Conservation (phyloP, 1,139 yeast genomes). For the Nadsonia starkeyi-henricii region DNA sequence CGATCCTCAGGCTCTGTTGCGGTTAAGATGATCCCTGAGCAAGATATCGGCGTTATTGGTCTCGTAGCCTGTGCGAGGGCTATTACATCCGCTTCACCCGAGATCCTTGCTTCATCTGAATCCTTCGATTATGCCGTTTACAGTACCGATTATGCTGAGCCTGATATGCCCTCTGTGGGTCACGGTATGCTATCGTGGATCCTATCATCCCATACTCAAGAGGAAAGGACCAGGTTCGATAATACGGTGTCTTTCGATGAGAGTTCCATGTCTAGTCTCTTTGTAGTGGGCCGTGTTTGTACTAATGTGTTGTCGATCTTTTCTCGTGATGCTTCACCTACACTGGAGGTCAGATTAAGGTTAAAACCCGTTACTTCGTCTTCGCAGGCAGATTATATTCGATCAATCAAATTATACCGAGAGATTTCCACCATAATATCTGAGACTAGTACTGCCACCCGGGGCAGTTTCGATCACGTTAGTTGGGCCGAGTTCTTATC, state of each 20-base stretch:
- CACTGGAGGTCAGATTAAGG: conserved; percentile 2
- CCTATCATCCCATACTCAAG: conserved; percentile 5
- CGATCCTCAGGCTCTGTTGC: neutral
- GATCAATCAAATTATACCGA: conserved; percentile 7
- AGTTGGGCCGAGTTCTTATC: conserved; percentile 7
- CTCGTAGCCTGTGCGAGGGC: neutral
- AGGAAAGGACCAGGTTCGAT: neutral
- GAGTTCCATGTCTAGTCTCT: neutral
- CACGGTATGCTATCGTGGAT: conserved; percentile 27
- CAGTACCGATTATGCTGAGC: conserved; percentile 27
- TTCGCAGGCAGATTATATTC: conserved; percentile 8
- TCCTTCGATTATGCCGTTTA: conserved; percentile 26
- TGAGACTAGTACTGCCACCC: conserved; percentile 4
- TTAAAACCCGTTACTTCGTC: conserved; percentile 6
- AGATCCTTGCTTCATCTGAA: conserved; percentile 3
- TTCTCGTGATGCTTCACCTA: neutral
- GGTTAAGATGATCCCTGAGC: neutral
- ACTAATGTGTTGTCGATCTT: neutral
- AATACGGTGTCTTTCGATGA: neutral
- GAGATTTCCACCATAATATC: neutral
- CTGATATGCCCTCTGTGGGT: conserved; percentile 26
- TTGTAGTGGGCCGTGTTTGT: conserved; percentile 1
- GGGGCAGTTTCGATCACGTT: conserved; percentile 6
- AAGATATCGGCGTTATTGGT: neutral
- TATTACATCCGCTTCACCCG: conserved; percentile 5